phyloP scores from a whole-genome alignment of 2,329 filamentous ascomycete genomes.

The Fusarium nisikadoi region DNA sequence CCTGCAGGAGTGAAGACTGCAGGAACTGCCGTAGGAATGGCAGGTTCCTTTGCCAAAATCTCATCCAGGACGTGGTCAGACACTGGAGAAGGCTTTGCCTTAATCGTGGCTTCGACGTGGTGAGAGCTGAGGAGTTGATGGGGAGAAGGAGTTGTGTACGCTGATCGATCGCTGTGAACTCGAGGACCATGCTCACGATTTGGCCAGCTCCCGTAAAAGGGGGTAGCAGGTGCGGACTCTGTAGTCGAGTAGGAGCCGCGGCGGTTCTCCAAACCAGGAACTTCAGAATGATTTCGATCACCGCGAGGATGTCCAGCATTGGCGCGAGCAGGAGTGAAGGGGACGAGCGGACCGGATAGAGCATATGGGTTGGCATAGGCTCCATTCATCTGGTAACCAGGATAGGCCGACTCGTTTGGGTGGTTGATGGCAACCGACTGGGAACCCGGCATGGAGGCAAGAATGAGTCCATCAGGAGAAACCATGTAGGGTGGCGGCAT shows the following conservation, averaged over 20 bases:
- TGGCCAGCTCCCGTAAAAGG: constrained; percentile 67
- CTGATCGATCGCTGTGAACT: constrained; percentile 69
- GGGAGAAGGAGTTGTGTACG: constrained; percentile 74
- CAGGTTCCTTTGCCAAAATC: constrained; percentile 78
- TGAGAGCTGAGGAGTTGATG: constrained; percentile 62
- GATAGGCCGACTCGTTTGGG: constrained; percentile 49
- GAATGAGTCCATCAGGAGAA: constrained; percentile 52
- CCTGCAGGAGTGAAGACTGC: constrained; percentile 88
- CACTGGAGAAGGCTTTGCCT: constrained; percentile 53
- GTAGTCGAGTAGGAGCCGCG: constrained; percentile 75
- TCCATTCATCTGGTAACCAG: constrained; percentile 47
- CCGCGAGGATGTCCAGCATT: constrained; percentile 57
- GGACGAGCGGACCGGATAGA: constrained; percentile 55
- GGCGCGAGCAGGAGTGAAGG: constrained; percentile 64
- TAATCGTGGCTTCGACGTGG: constrained; percentile 55
- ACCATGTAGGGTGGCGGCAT: constrained; percentile 52
- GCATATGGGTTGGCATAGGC: constrained; percentile 53
- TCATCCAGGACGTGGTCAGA: constrained; percentile 68
- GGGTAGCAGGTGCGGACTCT: constrained; percentile 73
- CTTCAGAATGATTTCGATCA: constrained; percentile 61
- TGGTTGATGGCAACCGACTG: constrained; percentile 52
- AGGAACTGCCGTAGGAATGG: constrained; percentile 88
- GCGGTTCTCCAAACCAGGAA: constrained; percentile 72
- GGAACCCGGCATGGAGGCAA: constrained; percentile 50
- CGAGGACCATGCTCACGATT: constrained; percentile 68